Conservation (phyloP, 1,284 basidiomycete species). For the Ceratorhiza oryzae-sativae region DNA sequence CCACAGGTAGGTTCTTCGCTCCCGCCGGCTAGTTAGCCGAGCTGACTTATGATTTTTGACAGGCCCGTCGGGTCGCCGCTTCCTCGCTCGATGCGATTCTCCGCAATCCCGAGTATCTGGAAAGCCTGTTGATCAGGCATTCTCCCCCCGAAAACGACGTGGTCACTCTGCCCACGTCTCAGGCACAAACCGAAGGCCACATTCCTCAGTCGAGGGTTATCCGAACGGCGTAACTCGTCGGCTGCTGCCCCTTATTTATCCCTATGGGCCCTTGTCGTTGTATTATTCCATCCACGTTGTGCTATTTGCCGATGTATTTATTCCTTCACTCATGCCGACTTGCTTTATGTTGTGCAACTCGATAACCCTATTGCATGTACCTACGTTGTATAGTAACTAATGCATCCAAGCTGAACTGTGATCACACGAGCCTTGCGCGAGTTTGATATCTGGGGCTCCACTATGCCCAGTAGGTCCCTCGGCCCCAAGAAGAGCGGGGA, state of each 20-base stretch:
- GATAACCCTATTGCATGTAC: constrained; percentile 14
- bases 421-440: background rate
- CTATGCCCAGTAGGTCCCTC: background rate
- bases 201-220: constrained; percentile 65
- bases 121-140: constrained; percentile 34
- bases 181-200: constrained; percentile 55
- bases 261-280: background rate
- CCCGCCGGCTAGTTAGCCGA: background rate
- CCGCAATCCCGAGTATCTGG: constrained; percentile 15
- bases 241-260: background rate
- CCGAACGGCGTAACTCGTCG: constrained; percentile 69
- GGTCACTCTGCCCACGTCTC: constrained; percentile 24
- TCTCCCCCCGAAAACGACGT: constrained; percentile 37
- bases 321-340: constrained; percentile 12
- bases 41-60: background rate
- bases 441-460: constrained; percentile 2
- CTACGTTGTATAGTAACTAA: constrained; percentile 23
- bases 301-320: constrained; percentile 25
- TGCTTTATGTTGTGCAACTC: constrained; percentile 5
- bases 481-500: background rate
- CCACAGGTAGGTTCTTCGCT: constrained; percentile 31
- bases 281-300: constrained; percentile 18
- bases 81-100: constrained; percentile 25
- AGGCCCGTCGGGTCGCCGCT: constrained; percentile 32
- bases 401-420: constrained; percentile 11